Evolutionary conservation across 805 yeast genomes (phyloP).

Genomic region (Kluyveromyces aestuarii): DNA sequence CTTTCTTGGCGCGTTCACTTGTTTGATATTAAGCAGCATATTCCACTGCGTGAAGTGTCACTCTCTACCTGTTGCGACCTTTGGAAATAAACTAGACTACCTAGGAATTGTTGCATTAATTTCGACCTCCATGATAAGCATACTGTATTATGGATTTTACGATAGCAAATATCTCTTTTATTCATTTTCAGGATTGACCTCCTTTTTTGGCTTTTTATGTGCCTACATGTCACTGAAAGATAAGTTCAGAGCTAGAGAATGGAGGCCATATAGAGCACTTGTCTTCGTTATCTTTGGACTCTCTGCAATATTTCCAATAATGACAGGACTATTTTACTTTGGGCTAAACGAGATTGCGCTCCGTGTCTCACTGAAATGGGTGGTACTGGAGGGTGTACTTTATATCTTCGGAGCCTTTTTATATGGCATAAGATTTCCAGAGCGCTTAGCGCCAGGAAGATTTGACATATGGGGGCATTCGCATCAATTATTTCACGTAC

Average conservation of each 20-base stretch:
- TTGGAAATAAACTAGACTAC: constrained; percentile 68
- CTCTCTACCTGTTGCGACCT: constrained; percentile 41
- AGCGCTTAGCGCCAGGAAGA: constrained; percentile 49
- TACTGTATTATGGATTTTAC: constrained; percentile 39
- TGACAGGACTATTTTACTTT: constrained; percentile 39
- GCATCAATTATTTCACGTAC: constrained; percentile 74
- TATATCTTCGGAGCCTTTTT: constrained; percentile 74
- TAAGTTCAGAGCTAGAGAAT: constrained; percentile 56
- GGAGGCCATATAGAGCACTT: constrained; percentile 68
- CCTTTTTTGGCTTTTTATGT: constrained; percentile 51
- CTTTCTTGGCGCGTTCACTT: constrained; percentile 47
- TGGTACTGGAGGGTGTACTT: constrained; percentile 59
- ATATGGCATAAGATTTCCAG: constrained; percentile 76
- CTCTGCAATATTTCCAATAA: constrained; percentile 64
- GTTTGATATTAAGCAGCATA: constrained; percentile 53
- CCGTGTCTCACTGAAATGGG: constrained; percentile 52
- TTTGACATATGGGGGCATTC: constrained; percentile 72
- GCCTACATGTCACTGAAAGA: constrained; percentile 54
- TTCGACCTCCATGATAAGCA: constrained; percentile 49
- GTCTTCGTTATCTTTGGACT: constrained; percentile 78
- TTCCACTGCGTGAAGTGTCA: constrained; percentile 64
- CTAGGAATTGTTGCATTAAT: constrained; percentile 64
- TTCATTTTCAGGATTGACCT: constrained; percentile 37
- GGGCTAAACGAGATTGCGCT: constrained; percentile 41
- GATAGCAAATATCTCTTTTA: constrained; percentile 33